phyloP scores from a whole-genome alignment of 805 yeast species.

The Candida michaelii region DNA sequence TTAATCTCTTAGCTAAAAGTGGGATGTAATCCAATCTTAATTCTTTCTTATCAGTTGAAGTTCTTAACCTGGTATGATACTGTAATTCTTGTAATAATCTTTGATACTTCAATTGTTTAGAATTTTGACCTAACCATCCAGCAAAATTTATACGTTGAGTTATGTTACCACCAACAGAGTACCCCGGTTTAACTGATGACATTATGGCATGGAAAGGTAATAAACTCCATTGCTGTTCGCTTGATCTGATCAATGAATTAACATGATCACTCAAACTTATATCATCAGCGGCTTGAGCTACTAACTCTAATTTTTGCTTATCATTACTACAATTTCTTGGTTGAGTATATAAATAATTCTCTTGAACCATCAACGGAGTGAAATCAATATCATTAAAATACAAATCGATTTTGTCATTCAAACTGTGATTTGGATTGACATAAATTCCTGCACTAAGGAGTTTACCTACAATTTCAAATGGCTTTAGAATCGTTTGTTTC shows the following conservation, averaged over 20 bases:
- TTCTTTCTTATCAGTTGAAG: constrained; percentile 73
- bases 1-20: constrained; percentile 53
- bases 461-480: constrained; percentile 82
- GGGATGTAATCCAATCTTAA: constrained; percentile 78
- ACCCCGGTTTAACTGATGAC: constrained; percentile 81
- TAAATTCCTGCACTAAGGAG: constrained; percentile 61
- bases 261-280: constrained; percentile 84
- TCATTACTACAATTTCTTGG: constrained; percentile 50
- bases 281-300: constrained; percentile 79
- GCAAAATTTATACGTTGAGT: constrained; percentile 76
- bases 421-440: constrained; percentile 49
- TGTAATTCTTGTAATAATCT: constrained; percentile 84
- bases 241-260: constrained; percentile 78
- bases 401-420: constrained; percentile 81
- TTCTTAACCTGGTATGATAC: constrained; percentile 78
- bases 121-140: constrained; percentile 86
- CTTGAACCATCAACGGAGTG: constrained; percentile 94
- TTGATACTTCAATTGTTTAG: constrained; percentile 74
- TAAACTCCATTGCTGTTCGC: constrained; percentile 92
- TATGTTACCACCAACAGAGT: constrained; percentile 68
- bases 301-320: constrained; percentile 56
- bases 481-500: constrained; percentile 85
- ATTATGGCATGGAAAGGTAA: constrained; percentile 87
- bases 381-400: constrained; percentile 94
- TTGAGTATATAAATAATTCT: constrained; percentile 72